Evolutionary conservation across 148 eudicot species (phyloP).

Genomic region (Nepenthes gracilis): DNA sequence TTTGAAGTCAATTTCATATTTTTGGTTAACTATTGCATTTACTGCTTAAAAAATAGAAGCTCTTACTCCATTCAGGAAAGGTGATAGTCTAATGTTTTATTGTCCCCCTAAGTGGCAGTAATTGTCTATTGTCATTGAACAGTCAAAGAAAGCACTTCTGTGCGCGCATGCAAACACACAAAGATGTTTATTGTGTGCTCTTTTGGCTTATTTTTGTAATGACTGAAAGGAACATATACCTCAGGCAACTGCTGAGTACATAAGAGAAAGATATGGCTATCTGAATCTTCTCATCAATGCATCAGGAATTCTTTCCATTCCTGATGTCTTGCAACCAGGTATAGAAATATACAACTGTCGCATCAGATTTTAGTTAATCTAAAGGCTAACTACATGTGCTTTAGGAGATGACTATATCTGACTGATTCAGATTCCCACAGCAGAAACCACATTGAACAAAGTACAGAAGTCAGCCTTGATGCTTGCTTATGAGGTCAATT

Average conservation of each 20-base stretch:
- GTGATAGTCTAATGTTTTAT: too few relatives aligned
- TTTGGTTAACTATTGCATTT: too few relatives aligned
- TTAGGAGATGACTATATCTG: background rate
- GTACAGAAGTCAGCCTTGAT: constrained; percentile 63
- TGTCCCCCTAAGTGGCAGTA: too few relatives aligned
- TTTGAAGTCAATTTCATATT: too few relatives aligned
- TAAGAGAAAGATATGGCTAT: constrained; percentile 57
- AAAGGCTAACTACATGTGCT: background rate
- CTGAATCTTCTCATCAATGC: constrained; percentile 77
- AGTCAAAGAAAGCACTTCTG: too few relatives aligned
- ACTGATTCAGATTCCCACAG: constrained; percentile 15
- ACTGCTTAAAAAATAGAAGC: too few relatives aligned
- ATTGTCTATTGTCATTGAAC: too few relatives aligned
- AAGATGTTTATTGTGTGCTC: background rate
- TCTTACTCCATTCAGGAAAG: too few relatives aligned
- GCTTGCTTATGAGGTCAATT: constrained; percentile 81
- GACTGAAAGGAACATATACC: background rate
- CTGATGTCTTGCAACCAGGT: constrained; percentile 83
- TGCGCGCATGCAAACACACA: too few relatives aligned
- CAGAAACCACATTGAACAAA: constrained; percentile 83
- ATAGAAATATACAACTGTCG: constrained; percentile 5
- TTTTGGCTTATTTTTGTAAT: background rate
- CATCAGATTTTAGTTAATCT: background rate
- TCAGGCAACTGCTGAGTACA: constrained; percentile 52
- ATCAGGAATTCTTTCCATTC: constrained; percentile 83